Conservation (phyloP, 2,329 filamentous ascomycete species). For the Proliferodiscus dingleyae region DNA sequence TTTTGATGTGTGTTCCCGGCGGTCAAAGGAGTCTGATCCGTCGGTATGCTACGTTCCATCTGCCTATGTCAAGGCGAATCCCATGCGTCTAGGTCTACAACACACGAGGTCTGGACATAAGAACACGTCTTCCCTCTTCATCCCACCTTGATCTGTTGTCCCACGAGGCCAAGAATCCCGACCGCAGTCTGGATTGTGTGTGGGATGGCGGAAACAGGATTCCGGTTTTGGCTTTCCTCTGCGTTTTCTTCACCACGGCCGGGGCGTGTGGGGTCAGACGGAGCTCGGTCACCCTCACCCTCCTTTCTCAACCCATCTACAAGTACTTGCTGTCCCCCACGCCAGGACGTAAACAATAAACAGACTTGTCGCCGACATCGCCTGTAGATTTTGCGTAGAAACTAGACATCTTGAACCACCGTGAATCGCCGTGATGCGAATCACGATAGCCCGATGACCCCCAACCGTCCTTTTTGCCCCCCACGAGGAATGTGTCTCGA, state of each 20-base stretch:
- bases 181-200: not conserved
- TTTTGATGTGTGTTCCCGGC: not conserved
- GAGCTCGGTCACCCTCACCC: not conserved
- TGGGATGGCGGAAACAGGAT: not conserved
- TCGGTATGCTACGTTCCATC: constrained; percentile 1
- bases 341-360: not conserved
- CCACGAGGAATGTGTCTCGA: too few species aligned
- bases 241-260: not conserved
- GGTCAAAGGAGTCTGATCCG: not conserved
- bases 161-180: not conserved
- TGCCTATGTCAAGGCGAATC: too few species aligned
- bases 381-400: too few species aligned
- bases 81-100: not conserved
- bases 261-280: not conserved
- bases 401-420: too few species aligned
- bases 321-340: not conserved
- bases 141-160: not conserved
- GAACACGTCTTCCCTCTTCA: not conserved
- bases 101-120: not conserved
- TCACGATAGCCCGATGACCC: too few species aligned
- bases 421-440: too few species aligned
- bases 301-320: not conserved
- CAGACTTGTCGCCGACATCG: not conserved
- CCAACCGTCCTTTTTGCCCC: too few species aligned
- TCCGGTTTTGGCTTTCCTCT: not conserved